Evolutionary conservation across 257 asterid species (phyloP), one percentile per base, ranked within the genome.

Genomic region (Ophiorrhiza pumila): DNA sequence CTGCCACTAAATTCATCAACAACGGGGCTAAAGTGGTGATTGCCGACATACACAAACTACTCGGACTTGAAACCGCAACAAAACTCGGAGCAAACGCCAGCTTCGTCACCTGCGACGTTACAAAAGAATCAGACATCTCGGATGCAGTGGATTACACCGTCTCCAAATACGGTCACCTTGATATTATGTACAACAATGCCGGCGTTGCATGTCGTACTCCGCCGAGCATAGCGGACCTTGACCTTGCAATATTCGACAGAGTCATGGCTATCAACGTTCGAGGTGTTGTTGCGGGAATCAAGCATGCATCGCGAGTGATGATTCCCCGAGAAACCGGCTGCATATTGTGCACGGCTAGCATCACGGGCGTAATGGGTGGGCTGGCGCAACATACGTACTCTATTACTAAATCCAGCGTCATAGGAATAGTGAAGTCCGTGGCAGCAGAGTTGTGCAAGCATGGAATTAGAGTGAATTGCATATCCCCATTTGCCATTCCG

Each of bases 251-350:
- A 0, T 94, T 88, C 70, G 93, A 94, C 68, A 74, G 88, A 0
- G 89, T 88, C 80, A 84, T 91, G 95, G 71, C 91, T 4, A 71
- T 91, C 80, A 94, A 94, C 22, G 96, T 88, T 59, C 86, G 97
- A 5, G 95, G 97, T 20, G 86, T 79, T 4, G 62, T 88, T 0
- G 84, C 91, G 0, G 99, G 97, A 70, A 80, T 94, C 78, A 94
- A 91, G 87, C 99, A 94, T 65, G 97, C 88, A 2, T 84, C 99
- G 22, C 88, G 99, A 2, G 97, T 87, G 46, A 92, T 90, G 99
- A 90, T 94, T 85, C 96, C 91, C 6, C 75, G 83, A 41, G 64
- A 72, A 41, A 42, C 76, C 4, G 99, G 97, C 32, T 86, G 83
- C 41, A 91, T 91, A 64, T 65, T 94, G 34, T 94, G 97, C 91